A percentile compares a stretch with the other conserved stretches of the same genome.
Conservation (phyloP, 345 rosid species). For the Syzygium aromaticum region DNA sequence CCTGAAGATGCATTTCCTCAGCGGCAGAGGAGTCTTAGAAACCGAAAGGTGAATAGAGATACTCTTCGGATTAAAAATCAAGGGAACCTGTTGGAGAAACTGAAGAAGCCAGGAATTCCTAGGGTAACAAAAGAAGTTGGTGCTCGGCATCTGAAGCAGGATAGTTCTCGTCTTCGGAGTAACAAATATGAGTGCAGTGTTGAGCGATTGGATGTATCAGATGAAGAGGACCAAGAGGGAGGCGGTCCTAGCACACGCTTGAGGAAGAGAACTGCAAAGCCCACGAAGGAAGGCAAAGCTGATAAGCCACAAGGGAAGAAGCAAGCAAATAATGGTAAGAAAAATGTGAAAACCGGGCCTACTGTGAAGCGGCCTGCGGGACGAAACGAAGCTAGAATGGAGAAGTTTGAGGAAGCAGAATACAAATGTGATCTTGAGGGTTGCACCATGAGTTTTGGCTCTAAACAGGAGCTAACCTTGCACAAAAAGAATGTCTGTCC, state of each 20-base stretch:
- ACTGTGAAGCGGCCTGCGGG: neutral
- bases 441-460: conserved; percentile 71
- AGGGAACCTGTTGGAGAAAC: neutral
- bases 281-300: conserved; percentile 20
- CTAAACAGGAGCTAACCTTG: conserved; percentile 57
- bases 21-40: conserved; percentile 35
- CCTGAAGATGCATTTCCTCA: conserved; percentile 14
- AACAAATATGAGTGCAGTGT: conserved; percentile 18
- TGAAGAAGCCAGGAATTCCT: conserved; percentile 14
- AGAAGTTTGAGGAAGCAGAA: conserved; percentile 40
- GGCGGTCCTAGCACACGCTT: conserved; percentile 80
- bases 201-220: conserved; percentile 9
- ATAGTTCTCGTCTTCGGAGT: conserved; percentile 12
- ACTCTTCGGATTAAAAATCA: neutral
- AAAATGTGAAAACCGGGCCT: conserved; percentile 19
- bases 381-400: conserved; percentile 4
- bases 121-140: conserved; percentile 12
- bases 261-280: conserved; percentile 49
- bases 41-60: conserved; percentile 20
- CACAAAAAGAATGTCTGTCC: conserved; percentile 88
- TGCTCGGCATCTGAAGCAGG: conserved; percentile 24
- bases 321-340: conserved; percentile 23
- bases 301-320: conserved; percentile 42
- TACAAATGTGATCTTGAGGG: conserved; percentile 86
- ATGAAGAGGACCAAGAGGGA: conserved; percentile 27